These are phyloP conservation scores for Hirschfeldia incana DNA, from an alignment of 345 rosid species.

Conservation along the genomic window DNA sequence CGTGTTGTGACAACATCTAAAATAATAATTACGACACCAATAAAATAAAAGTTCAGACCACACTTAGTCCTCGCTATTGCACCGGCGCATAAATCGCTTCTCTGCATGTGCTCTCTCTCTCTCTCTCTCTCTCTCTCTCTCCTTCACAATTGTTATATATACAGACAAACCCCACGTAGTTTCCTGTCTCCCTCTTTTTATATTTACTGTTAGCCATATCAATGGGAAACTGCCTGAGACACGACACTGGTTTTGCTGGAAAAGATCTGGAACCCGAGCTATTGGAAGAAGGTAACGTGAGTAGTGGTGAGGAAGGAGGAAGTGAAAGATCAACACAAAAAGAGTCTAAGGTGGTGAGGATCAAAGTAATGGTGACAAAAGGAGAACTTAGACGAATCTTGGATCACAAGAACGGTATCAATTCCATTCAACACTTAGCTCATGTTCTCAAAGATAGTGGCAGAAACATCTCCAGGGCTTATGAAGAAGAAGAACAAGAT, in stretches of 20 bases:
- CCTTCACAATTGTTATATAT: neutral
- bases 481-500: neutral
- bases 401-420: conserved; percentile 7
- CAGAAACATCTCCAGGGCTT: neutral
- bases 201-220: conserved; percentile 13
- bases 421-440: conserved; percentile 45
- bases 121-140: conserved; percentile 23
- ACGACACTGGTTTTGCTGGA: conserved; percentile 21
- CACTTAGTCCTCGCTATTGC: conserved; percentile 31
- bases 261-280: conserved; percentile 30
- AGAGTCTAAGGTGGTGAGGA: conserved; percentile 38
- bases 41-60: conserved; percentile 24
- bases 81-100: conserved; percentile 53
- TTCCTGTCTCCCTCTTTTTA: conserved; percentile 18
- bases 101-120: conserved; percentile 49
- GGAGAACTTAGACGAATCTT: conserved; percentile 55
- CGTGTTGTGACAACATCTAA: conserved; percentile 38
- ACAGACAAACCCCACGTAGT: neutral
- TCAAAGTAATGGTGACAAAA: conserved; percentile 54
- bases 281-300: conserved; percentile 21
- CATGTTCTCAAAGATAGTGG: conserved; percentile 41
- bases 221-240: conserved; percentile 37
- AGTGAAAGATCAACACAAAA: neutral
- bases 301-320: neutral
- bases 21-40: conserved; percentile 21